Base-by-base conservation (phyloP, 164 flowering plant genomes). In the Santalum album region DNA sequence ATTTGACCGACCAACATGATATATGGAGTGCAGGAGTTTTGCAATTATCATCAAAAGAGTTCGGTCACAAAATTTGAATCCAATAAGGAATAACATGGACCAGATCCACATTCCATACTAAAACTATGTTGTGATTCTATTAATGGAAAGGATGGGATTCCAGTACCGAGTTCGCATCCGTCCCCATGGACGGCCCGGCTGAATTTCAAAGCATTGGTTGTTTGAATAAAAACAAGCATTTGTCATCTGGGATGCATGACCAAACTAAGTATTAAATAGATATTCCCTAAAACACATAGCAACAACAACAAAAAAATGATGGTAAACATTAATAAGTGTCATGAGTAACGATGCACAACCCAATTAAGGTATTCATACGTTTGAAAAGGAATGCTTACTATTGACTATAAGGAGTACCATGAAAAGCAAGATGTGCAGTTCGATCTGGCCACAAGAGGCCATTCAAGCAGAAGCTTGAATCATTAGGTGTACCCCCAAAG, bases 361-460 rank as follows among this genome's bases (percentile, higher is more conserved):
- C 36, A 49, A 53, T 27, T 34, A 19, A 55, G 11, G 9, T 34
- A 23, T 16, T n/a, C 25, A 46, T 46, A 46, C 18, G 11, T 45
- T 17, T 32, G 12, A 26, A 25, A 19, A 46, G 23, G 19, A 17
- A 18, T 17, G 5, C 21, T 25, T 49, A 58, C 19, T 3, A 12
- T 36, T 18, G 1, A 21, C 22, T 22, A 55, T 39, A 58, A 3
- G 40, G 20, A 17, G 61, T 76, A 84, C 98, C 98, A 63, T 86
- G 72, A 51, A 92, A 20, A 57, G 87, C 96, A 54, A 96, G 98
- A 74, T 92, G 98, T 56, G 89, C 83, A 55, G 83, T 83, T 67
- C 98, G 79, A 71, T 92, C 98, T 39, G 98, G 96, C 96, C 96
- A 92, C 12, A 50, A 60, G 53, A 92, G 58, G 16, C 98, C 98